Conservation (phyloP, 2,329 filamentous ascomycete species). For the Trichoderma breve region DNA sequence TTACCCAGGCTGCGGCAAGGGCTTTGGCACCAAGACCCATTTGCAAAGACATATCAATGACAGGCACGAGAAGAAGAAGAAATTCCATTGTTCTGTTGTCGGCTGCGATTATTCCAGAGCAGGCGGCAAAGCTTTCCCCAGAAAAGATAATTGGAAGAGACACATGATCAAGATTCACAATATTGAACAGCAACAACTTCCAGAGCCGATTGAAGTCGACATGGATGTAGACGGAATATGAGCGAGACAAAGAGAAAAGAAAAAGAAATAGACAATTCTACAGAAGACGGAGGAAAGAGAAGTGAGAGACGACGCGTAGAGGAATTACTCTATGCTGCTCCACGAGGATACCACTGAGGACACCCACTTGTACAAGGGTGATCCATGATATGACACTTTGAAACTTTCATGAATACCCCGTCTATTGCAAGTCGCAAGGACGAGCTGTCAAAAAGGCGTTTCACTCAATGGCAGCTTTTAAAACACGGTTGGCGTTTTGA, state of each 20-base stretch:
- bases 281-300: background rate
- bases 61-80: constrained; percentile 58
- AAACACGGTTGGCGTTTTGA: background rate
- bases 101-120: constrained; percentile 55
- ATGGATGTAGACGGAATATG: constrained; percentile 32
- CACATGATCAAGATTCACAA: constrained; percentile 62
- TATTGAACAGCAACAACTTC: constrained; percentile 39
- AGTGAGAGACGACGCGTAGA: background rate
- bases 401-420: background rate
- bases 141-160: constrained; percentile 62
- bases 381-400: background rate
- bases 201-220: constrained; percentile 44
- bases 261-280: background rate
- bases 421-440: background rate
- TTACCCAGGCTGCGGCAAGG: constrained; percentile 52
- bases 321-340: background rate
- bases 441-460: background rate
- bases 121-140: constrained; percentile 58
- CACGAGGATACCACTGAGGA: background rate
- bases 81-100: constrained; percentile 56
- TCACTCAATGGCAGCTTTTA: background rate
- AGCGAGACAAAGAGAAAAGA: background rate
- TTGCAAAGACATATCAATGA: constrained; percentile 62
- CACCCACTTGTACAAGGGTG: background rate
- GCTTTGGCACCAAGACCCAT: constrained; percentile 61